Evolutionary conservation across 1,139 yeast species (phyloP), one percentile per base, ranked within the genome.

Genomic region (Protomyces inouyei): DNA sequence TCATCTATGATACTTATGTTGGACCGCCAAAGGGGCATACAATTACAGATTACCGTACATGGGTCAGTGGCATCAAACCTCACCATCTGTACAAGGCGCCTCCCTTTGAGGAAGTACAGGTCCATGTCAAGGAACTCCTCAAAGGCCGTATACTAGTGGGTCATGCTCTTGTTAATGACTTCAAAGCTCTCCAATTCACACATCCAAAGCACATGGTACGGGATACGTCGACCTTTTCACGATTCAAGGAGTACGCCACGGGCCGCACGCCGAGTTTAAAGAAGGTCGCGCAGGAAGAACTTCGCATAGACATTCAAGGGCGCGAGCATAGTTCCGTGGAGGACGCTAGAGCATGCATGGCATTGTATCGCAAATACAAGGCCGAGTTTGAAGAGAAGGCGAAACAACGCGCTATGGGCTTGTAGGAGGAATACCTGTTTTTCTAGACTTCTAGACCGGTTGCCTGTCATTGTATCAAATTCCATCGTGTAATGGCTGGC

Each of bases 1-100:
- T 84, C 0, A 72, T 92, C 0, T 78, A 86, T 68, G 97, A 92
- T 74, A 78, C 80, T 54, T 91, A 80, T 75, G 97, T 92, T 0
- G 79, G 79, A 68, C 97, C 97, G 1, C 76, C 79, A 46, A 91
- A 86, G 70, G 63, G 63, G 21, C 63, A 59, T 35, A 78, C 77
- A 64, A 96, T 92, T 1, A 85, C 92, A 0, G 96, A 91, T 74
- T 92, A 95, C 91, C 81, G 97, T 73, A 92, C 97, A 0, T 85
- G 92, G 88, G 95, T 89, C n/a, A 86, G 95, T 73, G 98, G 98
- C 16, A 83, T 92, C 2, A 79, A 85, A 1, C 88, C 96, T 0
- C 75, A 76, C 8, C 83, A 87, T 72, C 78, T 45, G 74, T 46
- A 67, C 48, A 45, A 51, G 12, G 57, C 63, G 16, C 64, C 61